Evolutionary conservation across 768 basidiomycete species (phyloP), one percentile per base, ranked within the genome.

Genomic region (Leccinum longicurvipes): DNA sequence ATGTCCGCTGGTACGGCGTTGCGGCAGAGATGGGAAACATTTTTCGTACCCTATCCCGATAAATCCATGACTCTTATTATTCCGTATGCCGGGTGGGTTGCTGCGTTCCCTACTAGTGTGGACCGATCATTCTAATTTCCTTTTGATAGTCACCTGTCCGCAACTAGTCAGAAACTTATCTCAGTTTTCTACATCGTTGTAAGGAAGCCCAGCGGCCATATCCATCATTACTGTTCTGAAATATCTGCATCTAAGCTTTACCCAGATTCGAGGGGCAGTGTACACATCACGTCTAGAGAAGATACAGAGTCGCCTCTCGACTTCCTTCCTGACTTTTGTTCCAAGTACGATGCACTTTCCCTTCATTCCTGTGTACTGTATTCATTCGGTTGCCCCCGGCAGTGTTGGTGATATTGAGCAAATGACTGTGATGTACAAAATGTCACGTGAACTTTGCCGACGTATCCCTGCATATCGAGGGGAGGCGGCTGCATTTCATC

Each of bases 341-440:
- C 74, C 25, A 62, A 75, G 82, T 82, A 50, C 29, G 76, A 3
- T 12, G 19, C 27, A 7, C 3, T 7, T 34, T 1, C 12, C 6
- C 17, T 14, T 42, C 24, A n/a, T n/a, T n/a, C n/a, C n/a, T n/a
- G 5, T 45, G 7, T 0, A 3, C 31, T 15, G 4, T 41, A 3
- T 41, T 4, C 2, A 57, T 28, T 15, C 11, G 25, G 4, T 14
- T 17, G n/a, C n/a, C n/a, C n/a, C n/a, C 3, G 0, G 19, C 32
- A 68, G 67, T 25, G 32, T 50, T 1, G 27, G 73, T 8, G 82
- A 83, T 62, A 23, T 86, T 4, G 74, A 64, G 1, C 68, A 77
- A 23, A 58, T 85, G 46, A 71, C 71, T 51, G 80, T 80, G 75
- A 72, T 63, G 0, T 87, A 85, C 66, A 87, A 87, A 59, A 77